These are phyloP conservation scores for Zea mays DNA, from an alignment of 176 grass and related monocot genomes.

Conservation along the genomic window Zm-B73-REFERENCE-NAM-5.0 NC_050097.1:173441001-173441500, in stretches of 20 bases:
- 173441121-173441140: conserved; percentile 83
- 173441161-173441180: conserved; percentile 12
- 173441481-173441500: not conserved
- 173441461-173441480: not conserved
- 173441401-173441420: not conserved
- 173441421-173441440: not conserved
- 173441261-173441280: conserved; percentile 22
- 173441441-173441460: not conserved
- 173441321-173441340: conserved; percentile 97
- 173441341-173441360: conserved; percentile 90
- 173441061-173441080: conserved; percentile 95
- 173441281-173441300: not conserved
- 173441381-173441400: conserved; percentile 38
- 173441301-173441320: conserved; percentile 67
- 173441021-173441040: conserved; percentile 31
- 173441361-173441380: conserved; percentile 98
- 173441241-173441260: conserved; percentile 27
- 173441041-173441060: conserved; percentile 43
- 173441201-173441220: not conserved
- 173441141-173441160: conserved; percentile 17
- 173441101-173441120: conserved; percentile 73
- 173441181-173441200: conserved; percentile 15
- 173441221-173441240: conserved; percentile 3
- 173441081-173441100: conserved; percentile 90
- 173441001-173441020: conserved; percentile 28